Conservation (phyloP, 2,329 filamentous ascomycete genomes). For the Aspergillus costaricaensis region DNA sequence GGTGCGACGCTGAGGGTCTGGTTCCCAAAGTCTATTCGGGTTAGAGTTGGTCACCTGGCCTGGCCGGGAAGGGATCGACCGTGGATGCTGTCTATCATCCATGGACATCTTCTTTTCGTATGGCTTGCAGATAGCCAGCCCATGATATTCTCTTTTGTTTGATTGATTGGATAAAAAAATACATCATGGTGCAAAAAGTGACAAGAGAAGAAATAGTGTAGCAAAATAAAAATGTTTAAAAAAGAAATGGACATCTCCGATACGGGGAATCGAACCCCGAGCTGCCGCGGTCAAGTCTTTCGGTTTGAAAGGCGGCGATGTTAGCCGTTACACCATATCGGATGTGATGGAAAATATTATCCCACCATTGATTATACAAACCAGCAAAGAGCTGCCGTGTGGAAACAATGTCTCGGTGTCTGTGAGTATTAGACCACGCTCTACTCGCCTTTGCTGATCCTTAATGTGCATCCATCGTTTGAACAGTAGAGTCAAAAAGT, state of each 20-base stretch:
- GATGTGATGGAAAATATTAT: slow-evolving; percentile 1
- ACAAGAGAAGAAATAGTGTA: not conserved
- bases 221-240: not conserved
- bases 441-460: too few relatives aligned
- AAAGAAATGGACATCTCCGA: slow-evolving; percentile 21
- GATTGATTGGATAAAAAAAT: not conserved
- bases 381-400: too few relatives aligned
- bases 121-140: too few relatives aligned
- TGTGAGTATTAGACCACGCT: not conserved
- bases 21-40: not conserved
- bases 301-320: slow-evolving; percentile 30
- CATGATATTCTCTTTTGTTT: too few relatives aligned
- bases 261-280: slow-evolving; percentile 34
- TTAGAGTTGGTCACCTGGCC: not conserved
- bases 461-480: too few relatives aligned
- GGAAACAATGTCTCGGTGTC: not conserved
- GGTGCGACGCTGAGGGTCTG: not conserved
- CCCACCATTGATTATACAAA: not conserved
- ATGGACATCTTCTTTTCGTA: not conserved
- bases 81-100: not conserved
- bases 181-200: not conserved
- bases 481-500: too few relatives aligned
- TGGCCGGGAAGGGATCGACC: not conserved
- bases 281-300: slow-evolving; percentile 23
- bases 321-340: slow-evolving; percentile 35